Evolutionary conservation across 768 basidiomycete species (phyloP), one percentile per base, ranked within the genome.

Genomic region (Boletus barrowsii): DNA sequence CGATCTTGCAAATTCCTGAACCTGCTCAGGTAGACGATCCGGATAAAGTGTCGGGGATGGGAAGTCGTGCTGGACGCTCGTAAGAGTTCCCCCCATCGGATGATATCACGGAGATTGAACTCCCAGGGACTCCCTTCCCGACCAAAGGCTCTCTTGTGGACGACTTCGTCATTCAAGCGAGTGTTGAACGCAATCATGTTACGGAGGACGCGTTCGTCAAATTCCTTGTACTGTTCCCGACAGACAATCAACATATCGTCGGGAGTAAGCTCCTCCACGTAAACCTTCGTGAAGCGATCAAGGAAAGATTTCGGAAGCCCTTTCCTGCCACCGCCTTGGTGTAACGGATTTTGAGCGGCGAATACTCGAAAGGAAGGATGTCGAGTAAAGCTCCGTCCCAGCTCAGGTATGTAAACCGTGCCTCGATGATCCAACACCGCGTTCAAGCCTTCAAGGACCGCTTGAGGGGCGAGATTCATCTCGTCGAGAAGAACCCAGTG

Each of bases 401-500:
- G 82, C 67, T 98, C 97, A 3, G 97, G 97, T 40, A 99, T 88
- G 70, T 87, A 98, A 24, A 97, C 93, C 1, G 87, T 84, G 29
- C 97, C 96, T 48, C 97, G 86, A 71, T 98, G 96, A 70, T 99
- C 97, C 30, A 99, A 74, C 10, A 96, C 84, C 1, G 97, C 93
- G 65, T 99, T 99, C 39, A 99, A 81, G 29, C 97, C 97, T 73
- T 99, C 97, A 2, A 99, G 82, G 5, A 99, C 88, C 0, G 97
- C 87, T 65, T 99, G 96, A 30, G 96, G 92, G 0, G 96, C 96
- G 37, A 99, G 79, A 66, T 99, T 99, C 97, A 99, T 98, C 69
- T 99, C 97, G 66, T 99, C 97, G 10, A 99, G 80, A 7, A 99
- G 82, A 6, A 98, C 96, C 97, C 97, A 99, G 55, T 92, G 86